Evolutionary conservation across 345 rosid genomes (phyloP), one percentile per base, ranked within the genome.

Genomic region (Brassica juncea): DNA sequence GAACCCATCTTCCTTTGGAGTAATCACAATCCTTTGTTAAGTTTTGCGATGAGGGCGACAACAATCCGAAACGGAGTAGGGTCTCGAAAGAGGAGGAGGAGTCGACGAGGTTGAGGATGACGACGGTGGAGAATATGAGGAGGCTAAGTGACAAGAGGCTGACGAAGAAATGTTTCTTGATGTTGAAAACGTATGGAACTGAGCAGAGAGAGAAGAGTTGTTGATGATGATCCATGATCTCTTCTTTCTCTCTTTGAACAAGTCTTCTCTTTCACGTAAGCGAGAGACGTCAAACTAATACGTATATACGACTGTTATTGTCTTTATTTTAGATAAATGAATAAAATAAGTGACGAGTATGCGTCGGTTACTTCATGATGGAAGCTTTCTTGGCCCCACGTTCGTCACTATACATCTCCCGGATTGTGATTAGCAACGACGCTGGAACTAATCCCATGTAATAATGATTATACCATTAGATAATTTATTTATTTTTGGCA

Each of bases 1-100:
- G 81, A 55, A 91, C 89, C 99, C 97, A 93, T 72, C 73, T 84
- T 8, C 99, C 99, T 16, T 72, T 34, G 2, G 88, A 85, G 75
- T 87, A 94, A 77, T 91, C 91, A 47, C 97, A 91, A 16, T 54
- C 74, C 14, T 66, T 37, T 28, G 42, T 37, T 25, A 42, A 58
- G 8, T 16, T 70, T 3, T 58, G 54, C 31, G 32, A 55, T 0
- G 75, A 64, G 0, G 34, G 32, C 30, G 74, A 55, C 1, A 32
- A 30, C 27, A 64, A 71, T 8, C 77, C 77, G 2, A 85, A 76
- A 66, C 82, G 84, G 8, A 81, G 73, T 62, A 75, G 28, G 0
- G 75, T 52, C 37, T 54, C 71, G 12, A 66, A 66, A 27, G 62
- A 57, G 14, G 60, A 57, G 14, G 60, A 78, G 55, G 77, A 78